Evolutionary conservation across 1,284 basidiomycete species (phyloP).

Genomic region (Vanrija pseudolonga): DNA sequence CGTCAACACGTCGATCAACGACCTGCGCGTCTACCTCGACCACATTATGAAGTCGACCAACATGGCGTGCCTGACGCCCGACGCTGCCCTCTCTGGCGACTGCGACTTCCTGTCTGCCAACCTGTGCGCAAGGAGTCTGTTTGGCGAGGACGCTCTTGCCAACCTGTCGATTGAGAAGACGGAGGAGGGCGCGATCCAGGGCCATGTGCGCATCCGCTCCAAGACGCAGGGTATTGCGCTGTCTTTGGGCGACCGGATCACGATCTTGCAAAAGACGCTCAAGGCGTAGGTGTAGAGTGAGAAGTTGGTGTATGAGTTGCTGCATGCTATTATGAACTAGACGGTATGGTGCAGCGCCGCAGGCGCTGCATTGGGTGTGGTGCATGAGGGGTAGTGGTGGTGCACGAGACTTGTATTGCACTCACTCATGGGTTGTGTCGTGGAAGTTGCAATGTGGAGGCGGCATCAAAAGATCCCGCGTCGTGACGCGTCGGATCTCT

Average conservation of each 20-base stretch:
- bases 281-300: constrained; percentile 10
- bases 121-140: constrained; percentile 85
- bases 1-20: constrained; percentile 74
- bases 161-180: constrained; percentile 92
- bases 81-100: constrained; percentile 83
- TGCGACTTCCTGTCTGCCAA: constrained; percentile 93
- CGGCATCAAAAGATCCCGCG: too few relatives aligned
- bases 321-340: too few relatives aligned
- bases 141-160: constrained; percentile 95
- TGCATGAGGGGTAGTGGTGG: too few relatives aligned
- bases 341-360: too few relatives aligned
- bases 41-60: constrained; percentile 92
- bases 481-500: too few relatives aligned
- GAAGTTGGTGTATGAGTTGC: background rate
- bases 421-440: too few relatives aligned
- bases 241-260: constrained; percentile 74
- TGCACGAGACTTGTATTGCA: too few relatives aligned
- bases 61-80: constrained; percentile 94
- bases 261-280: constrained; percentile 53
- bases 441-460: too few relatives aligned
- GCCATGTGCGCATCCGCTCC: constrained; percentile 87
- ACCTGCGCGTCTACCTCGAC: constrained; percentile 76
- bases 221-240: constrained; percentile 96
- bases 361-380: too few relatives aligned
- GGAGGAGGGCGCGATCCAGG: constrained; percentile 74